These are phyloP conservation scores for Benincasa hispida DNA, from an alignment of 306 rosid species.

Conservation along the genomic window DNA sequence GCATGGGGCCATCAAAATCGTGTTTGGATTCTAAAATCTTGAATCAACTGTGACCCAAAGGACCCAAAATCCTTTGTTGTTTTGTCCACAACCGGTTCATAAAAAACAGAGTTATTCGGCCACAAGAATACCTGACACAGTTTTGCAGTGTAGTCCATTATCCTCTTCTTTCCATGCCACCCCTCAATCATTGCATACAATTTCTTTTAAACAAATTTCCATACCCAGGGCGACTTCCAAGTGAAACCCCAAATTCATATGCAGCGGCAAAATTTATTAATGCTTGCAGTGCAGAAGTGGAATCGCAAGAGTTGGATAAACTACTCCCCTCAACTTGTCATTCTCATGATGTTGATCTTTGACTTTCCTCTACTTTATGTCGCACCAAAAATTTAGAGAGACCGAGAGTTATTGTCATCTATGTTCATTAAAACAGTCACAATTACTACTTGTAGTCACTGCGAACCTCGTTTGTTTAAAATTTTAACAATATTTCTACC, in stretches of 20 bases:
- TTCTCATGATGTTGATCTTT: background rate
- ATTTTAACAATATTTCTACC: background rate
- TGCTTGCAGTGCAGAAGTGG: too few relatives aligned
- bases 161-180: background rate
- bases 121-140: slow-evolving; percentile 6
- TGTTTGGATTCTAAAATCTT: slow-evolving; percentile 6
- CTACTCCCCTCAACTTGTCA: background rate
- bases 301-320: background rate
- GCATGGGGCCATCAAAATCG: slow-evolving; percentile 10
- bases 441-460: background rate
- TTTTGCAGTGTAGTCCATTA: slow-evolving; percentile 2
- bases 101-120: slow-evolving; percentile 7
- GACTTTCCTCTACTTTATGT: background rate
- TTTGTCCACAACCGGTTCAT: background rate
- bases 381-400: background rate
- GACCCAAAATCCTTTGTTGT: background rate
- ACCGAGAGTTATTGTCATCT: background rate
- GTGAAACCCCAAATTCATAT: background rate
- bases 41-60: background rate
- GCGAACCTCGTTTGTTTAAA: background rate
- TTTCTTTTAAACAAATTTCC: background rate
- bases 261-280: background rate
- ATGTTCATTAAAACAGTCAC: background rate
- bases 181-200: slow-evolving; percentile 1
- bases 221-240: background rate